These are phyloP conservation scores for Camelina laxa DNA, from an alignment of 345 rosid species.

Conservation along the genomic window DNA sequence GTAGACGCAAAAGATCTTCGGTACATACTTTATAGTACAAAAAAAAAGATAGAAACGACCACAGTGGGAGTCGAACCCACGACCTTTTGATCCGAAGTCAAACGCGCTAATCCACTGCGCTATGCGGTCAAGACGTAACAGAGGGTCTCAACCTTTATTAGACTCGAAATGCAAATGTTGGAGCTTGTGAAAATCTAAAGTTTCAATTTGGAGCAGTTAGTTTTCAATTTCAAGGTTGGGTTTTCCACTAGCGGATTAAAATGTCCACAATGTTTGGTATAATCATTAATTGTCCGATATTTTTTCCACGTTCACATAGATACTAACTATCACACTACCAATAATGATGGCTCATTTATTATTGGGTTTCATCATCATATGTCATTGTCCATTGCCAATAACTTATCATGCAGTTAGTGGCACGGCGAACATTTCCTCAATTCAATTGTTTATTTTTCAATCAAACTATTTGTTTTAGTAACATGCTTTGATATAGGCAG, in stretches of 20 bases:
- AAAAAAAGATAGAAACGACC: constrained; percentile 44
- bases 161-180: not conserved
- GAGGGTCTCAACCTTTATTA: not conserved
- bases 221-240: not conserved
- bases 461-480: constrained; percentile 9
- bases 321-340: not conserved
- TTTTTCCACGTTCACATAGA: constrained; percentile 35
- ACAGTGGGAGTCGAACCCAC: constrained; percentile 95
- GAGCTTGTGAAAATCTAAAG: not conserved
- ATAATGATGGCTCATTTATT: constrained; percentile 24
- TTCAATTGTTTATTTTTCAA: constrained; percentile 1
- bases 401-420: constrained; percentile 5
- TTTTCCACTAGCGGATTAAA: not conserved
- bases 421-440: not conserved
- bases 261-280: not conserved
- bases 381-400: constrained; percentile 30
- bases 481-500: constrained; percentile 7
- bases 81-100: constrained; percentile 91
- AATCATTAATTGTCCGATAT: not conserved
- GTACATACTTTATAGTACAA: no score
- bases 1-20: no score
- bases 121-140: constrained; percentile 49
- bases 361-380: constrained; percentile 22
- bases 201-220: not conserved
- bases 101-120: constrained; percentile 99